Evolutionary conservation across 163 green algal species (phyloP).

Genomic region (Trebouxiophyceae sp.): DNA sequence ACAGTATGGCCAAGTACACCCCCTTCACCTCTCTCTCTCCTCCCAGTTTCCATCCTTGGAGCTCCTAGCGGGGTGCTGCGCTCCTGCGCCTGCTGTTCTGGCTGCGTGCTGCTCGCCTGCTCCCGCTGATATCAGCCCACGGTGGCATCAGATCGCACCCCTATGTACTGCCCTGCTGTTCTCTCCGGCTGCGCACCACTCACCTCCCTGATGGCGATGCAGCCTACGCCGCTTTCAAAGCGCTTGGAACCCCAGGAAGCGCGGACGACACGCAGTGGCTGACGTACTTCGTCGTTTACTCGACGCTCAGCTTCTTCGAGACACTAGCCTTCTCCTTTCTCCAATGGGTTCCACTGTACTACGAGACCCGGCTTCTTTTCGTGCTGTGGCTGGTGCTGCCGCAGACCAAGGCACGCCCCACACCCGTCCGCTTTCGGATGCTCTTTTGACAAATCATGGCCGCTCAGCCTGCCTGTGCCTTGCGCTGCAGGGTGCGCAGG

Average conservation of each 20-base stretch:
- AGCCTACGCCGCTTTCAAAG: slow-evolving; percentile 11
- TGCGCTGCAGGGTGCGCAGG: not conserved
- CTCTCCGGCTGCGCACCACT: too few species aligned
- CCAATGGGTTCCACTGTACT: slow-evolving; percentile 18
- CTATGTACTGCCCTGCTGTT: too few species aligned
- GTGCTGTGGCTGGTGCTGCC: slow-evolving; percentile 20
- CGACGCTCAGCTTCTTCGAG: slow-evolving; percentile 9
- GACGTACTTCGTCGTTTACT: slow-evolving; percentile 21
- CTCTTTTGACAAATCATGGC: not conserved
- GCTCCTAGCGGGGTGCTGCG: too few species aligned
- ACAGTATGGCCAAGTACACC: not conserved
- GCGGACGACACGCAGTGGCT: slow-evolving; percentile 22
- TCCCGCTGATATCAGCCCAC: not conserved
- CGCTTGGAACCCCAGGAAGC: slow-evolving; percentile 5
- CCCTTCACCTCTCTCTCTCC: too few species aligned
- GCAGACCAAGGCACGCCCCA: slow-evolving; percentile 14
- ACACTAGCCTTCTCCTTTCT: slow-evolving; percentile 6
- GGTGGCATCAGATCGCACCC: not conserved
- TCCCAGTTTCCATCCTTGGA: too few species aligned
- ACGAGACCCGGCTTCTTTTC: slow-evolving; percentile 2
- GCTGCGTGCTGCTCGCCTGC: too few species aligned
- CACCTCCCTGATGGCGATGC: too few species aligned
- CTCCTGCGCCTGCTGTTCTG: too few species aligned
- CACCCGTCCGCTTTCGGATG: not conserved
- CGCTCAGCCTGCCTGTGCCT: not conserved